Base-by-base conservation (phyloP, 805 yeast species). In the Debaryomyces castellii region DNA sequence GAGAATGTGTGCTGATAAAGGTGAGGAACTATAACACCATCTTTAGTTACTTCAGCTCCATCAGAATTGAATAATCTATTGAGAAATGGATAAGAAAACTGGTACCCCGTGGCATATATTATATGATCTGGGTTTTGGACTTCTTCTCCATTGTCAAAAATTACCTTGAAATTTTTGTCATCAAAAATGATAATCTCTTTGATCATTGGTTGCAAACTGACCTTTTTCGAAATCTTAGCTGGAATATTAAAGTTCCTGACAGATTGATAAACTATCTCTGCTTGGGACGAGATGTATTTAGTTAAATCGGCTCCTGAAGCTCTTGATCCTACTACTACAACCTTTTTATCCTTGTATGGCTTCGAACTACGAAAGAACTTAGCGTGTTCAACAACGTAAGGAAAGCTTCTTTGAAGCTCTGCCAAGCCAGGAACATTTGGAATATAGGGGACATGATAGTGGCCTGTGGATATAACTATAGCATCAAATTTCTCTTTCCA, bases 61-160 rank as follows among this genome's bases (percentile, higher is more conserved):
- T 55, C 58, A 51, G 54, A 51, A 37, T 77, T 72, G 12, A 54
- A 49, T 25, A 59, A 47, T 14, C 60, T 41, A 43, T 57, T 52
- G 41, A 88, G 61, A 53, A 79, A 85, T 17, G 95, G 94, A 45
- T 79, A 71, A 30, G 80, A 76, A 55, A 82, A 82, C 39, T 80
- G 67, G 61, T 86, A 88, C 1, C 96, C 96, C 0, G 96, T 87
- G 41, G 88, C 86, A 59, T 82, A 85, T 8, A 87, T 67, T 8
- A 88, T 67, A 18, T 58, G 56, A 50, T 87, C 91, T 34, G 86
- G 76, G 30, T 69, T 70, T 1, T 54, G 52, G 2, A 83, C 47
- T 9, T 54, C 60, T 2, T 62, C 51, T 2, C 85, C 89, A 50
- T 80, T 81, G 3, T 53, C 68, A 46, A 83, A 78, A 10, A 61